Percentiles rank a stretch among this genome's conserved stretches.
Evolutionary conservation across 2,329 filamentous ascomycete genomes (phyloP).

Genomic region (Colletotrichum endophyticum): DNA sequence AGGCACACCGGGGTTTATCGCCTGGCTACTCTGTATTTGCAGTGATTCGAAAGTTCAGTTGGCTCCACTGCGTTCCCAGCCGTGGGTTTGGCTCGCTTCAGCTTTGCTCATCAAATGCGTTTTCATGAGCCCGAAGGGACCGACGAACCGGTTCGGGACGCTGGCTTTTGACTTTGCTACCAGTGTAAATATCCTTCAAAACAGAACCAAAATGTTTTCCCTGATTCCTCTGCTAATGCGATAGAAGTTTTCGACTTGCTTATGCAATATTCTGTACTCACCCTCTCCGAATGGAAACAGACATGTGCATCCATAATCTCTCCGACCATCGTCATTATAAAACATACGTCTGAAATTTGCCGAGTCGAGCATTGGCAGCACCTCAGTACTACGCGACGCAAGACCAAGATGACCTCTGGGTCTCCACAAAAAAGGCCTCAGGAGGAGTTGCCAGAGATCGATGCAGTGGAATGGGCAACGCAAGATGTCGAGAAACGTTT

Average conservation of each 20-base stretch:
- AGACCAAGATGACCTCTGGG: neutral
- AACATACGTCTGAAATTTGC: neutral
- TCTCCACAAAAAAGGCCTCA: neutral
- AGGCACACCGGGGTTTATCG: neutral
- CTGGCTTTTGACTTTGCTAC: neutral
- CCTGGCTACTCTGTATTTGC: neutral
- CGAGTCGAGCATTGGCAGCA: neutral
- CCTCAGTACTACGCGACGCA: neutral
- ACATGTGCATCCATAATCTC: neutral
- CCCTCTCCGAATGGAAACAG: neutral
- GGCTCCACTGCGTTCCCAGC: neutral
- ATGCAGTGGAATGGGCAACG: neutral
- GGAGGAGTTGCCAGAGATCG: neutral
- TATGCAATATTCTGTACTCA: neutral
- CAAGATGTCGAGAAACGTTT: neutral
- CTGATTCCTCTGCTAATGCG: accelerated
- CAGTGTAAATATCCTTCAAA: neutral
- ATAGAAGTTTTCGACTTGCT: neutral
- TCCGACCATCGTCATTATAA: neutral
- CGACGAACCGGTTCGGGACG: neutral
- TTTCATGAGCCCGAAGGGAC: neutral
- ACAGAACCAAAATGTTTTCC: neutral
- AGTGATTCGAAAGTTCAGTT: neutral
- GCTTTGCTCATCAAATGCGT: neutral
- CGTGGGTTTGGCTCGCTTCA: neutral